phyloP scores from a whole-genome alignment of 805 yeast species.

The Sungouiozyma intestinalis region DNA sequence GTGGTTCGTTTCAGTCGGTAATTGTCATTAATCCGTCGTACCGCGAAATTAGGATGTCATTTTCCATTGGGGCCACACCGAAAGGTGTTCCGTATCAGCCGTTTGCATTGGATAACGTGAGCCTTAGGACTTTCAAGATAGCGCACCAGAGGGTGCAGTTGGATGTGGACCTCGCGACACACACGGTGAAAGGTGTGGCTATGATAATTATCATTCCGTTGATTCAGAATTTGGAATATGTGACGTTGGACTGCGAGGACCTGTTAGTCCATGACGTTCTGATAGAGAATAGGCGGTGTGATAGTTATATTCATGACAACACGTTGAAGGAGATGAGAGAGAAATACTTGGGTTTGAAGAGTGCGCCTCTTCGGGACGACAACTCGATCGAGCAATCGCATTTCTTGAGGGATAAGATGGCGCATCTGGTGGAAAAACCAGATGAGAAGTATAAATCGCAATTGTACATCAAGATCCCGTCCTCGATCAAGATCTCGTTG shows the following conservation, averaged over 20 bases:
- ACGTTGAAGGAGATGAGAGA: slow-evolving; percentile 13
- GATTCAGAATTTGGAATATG: slow-evolving; percentile 42
- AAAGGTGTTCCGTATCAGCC: slow-evolving; percentile 11
- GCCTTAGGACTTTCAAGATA: slow-evolving; percentile 40
- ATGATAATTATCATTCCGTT: slow-evolving; percentile 74
- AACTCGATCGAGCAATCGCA: slow-evolving; percentile 28
- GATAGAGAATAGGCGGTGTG: slow-evolving; percentile 47
- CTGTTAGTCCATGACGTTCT: slow-evolving; percentile 51
- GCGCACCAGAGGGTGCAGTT: slow-evolving; percentile 77
- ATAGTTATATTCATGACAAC: slow-evolving; percentile 26
- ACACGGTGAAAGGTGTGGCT: slow-evolving; percentile 57
- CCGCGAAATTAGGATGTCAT: too few relatives aligned
- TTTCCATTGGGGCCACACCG: slow-evolving; percentile 21
- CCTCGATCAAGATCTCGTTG: slow-evolving; percentile 42
- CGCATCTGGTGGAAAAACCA: slow-evolving; percentile 22
- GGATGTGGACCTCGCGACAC: slow-evolving; percentile 65
- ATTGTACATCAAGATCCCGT: slow-evolving; percentile 24
- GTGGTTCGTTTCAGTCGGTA: too few relatives aligned
- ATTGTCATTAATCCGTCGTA: too few relatives aligned
- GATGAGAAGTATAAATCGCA: slow-evolving; percentile 24
- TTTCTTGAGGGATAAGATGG: slow-evolving; percentile 23
- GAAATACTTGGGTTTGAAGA: slow-evolving; percentile 7
- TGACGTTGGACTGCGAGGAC: slow-evolving; percentile 75
- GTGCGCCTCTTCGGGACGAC: slow-evolving; percentile 13
- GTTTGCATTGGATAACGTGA: slow-evolving; percentile 5